Base-by-base conservation (phyloP, 2,329 filamentous ascomycete species). In the Penicillium oxalicum region DNA sequence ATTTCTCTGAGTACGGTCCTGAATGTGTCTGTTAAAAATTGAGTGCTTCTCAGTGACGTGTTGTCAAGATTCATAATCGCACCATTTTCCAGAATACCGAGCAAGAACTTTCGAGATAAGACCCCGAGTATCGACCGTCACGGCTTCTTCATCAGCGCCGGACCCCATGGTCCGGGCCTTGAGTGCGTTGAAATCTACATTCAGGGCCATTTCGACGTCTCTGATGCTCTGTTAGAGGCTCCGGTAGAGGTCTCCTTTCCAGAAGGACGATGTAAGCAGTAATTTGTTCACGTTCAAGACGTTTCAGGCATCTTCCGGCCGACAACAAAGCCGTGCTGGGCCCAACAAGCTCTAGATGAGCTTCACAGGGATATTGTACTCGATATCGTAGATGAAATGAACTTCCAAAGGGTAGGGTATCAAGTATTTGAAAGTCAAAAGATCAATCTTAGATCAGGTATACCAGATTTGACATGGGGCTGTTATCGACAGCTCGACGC, bases 31-130 rank as follows among this genome's bases (percentile, higher is more conserved):
- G 12, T 61, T 41, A 63, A 53, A 34, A 48, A 53, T n/a, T 26
- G 18, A 2, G 4, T 12, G 8, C 8, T 13, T 26, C 12, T 4
- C 11, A 35, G 12, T 4, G 38, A 18, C 18, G 18, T 18, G 2
- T 9, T 45, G 25, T 8, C 26, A 26, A 11, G 8, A 35, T 39
- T 9, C 47, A 12, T 25, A 80, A 18, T 18, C 87, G 5, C 82
- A 90, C 85, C 91, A 96, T 75, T 98, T 94, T 61, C 93, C 91
- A 2, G 91, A 95, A 67, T 98, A 98, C 64, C 93, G 80, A 8
- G 93, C 93, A 43, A 98, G 80, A 9, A 98, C 91, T 71, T 98
- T 98, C 74, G 97, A 94, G 65, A 98, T 98, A 60, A 98, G 72
- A 38, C 93, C 93, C 63, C 94, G 81, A 42, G 93, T 98, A 66